Evolutionary conservation across 2,329 filamentous ascomycete species (phyloP).

Genomic region (Didymella pinodella): DNA sequence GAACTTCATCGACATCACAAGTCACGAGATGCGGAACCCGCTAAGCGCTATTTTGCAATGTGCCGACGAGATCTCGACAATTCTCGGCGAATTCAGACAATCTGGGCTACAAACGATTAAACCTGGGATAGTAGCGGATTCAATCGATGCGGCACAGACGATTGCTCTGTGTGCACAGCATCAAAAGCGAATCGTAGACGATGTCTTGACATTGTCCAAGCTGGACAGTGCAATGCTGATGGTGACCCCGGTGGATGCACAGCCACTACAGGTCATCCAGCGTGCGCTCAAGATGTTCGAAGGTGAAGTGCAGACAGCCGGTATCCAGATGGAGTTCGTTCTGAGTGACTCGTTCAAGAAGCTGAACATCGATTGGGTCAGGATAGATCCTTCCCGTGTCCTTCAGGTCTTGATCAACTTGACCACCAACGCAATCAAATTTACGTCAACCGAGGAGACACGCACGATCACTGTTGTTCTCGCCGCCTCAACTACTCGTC

Average conservation of each 20-base stretch:
- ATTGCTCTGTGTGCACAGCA: constrained; percentile 81
- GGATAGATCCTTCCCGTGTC: constrained; percentile 76
- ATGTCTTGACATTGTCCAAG: constrained; percentile 60
- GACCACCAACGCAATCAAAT: constrained; percentile 82
- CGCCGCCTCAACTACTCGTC: constrained; percentile 66
- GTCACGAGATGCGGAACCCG: constrained; percentile 79
- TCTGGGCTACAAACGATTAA: constrained; percentile 58
- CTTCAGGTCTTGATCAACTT: constrained; percentile 83
- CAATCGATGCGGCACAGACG: constrained; percentile 77
- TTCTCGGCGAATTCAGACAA: constrained; percentile 53
- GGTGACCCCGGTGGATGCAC: constrained; percentile 73
- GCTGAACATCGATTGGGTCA: constrained; percentile 70
- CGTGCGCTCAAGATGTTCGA: constrained; percentile 80
- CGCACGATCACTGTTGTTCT: constrained; percentile 72
- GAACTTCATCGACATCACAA: constrained; percentile 82
- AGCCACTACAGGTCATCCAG: constrained; percentile 71
- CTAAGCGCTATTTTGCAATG: constrained; percentile 78
- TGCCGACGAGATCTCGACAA: constrained; percentile 74
- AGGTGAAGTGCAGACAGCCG: constrained; percentile 73
- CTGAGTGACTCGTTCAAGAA: constrained; percentile 68
- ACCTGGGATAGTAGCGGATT: constrained; percentile 62
- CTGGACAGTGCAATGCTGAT: constrained; percentile 77
- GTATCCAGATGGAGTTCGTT: constrained; percentile 71
- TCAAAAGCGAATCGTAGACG: constrained; percentile 69
- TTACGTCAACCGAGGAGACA: constrained; percentile 70